phyloP scores from a whole-genome alignment of 2,329 filamentous ascomycete genomes.

The Aureobasidium melanogenum region DNA sequence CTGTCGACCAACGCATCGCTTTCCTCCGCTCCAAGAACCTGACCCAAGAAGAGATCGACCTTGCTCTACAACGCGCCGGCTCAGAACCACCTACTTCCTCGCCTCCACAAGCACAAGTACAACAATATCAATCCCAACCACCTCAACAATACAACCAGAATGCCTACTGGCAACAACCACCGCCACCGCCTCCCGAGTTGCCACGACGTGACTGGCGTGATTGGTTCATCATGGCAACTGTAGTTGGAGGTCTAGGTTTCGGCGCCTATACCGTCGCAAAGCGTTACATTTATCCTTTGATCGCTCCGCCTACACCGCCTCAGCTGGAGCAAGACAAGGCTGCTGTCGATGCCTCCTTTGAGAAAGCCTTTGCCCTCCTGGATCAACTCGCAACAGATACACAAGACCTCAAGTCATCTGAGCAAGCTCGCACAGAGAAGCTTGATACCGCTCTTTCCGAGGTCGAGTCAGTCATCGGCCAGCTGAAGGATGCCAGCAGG shows the following conservation, averaged over 20 bases:
- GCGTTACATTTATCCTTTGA: slow-evolving; percentile 85
- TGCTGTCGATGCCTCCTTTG: slow-evolving; percentile 85
- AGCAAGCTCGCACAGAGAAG: slow-evolving; percentile 73
- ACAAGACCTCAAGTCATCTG: slow-evolving; percentile 73
- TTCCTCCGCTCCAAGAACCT: slow-evolving; percentile 96
- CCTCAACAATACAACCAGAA: slow-evolving; percentile 38
- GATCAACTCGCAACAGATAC: slow-evolving; percentile 92
- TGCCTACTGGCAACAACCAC: slow-evolving; percentile 44
- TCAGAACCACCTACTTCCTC: slow-evolving; percentile 41
- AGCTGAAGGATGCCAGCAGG: slow-evolving; percentile 72
- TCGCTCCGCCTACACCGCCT: slow-evolving; percentile 86
- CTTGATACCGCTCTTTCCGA: slow-evolving; percentile 75
- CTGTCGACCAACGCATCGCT: slow-evolving; percentile 84
- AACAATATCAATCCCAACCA: slow-evolving; percentile 18
- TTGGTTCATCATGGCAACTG: slow-evolving; percentile 99
- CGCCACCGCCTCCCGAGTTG: slow-evolving; percentile 47
- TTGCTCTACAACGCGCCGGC: slow-evolving; percentile 67
- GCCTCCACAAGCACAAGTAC: slow-evolving; percentile 33
- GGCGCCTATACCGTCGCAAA: slow-evolving; percentile 82
- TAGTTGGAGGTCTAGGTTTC: slow-evolving; percentile 81
- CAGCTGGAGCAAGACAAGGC: slow-evolving; percentile 92
- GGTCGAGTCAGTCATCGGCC: slow-evolving; percentile 71
- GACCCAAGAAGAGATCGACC: slow-evolving; percentile 88
- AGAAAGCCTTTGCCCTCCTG: slow-evolving; percentile 80
- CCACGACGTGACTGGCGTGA: slow-evolving; percentile 92